Evolutionary conservation across 495 filamentous ascomycete species (phyloP).

Genomic region (Penicillium diatomitis): DNA sequence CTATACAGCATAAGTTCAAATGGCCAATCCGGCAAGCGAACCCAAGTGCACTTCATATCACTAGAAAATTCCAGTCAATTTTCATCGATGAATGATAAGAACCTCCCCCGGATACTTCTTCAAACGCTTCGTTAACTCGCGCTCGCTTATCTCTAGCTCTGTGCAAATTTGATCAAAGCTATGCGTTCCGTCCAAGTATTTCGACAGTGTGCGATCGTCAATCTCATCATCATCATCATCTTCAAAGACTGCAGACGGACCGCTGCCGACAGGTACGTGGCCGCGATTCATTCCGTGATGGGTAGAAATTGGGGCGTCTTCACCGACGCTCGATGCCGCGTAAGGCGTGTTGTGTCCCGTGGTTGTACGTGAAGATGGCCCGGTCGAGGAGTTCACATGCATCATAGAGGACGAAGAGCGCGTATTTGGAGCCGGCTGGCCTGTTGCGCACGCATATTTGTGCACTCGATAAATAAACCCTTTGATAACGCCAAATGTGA

Average conservation of each 20-base stretch:
- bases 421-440: conserved; percentile 23
- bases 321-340: conserved; percentile 26
- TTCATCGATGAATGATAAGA: conserved; percentile 47
- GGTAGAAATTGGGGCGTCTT: conserved; percentile 16
- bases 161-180: conserved; percentile 87
- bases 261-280: conserved; percentile 8
- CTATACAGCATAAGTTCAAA: no score
- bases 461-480: conserved; percentile 91
- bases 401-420: conserved; percentile 15
- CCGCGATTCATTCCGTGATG: conserved; percentile 23
- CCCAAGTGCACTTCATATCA: no score
- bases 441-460: conserved; percentile 68
- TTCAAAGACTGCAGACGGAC: conserved; percentile 15
- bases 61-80: no score
- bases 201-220: conserved; percentile 42
- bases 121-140: conserved; percentile 41
- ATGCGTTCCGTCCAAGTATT: conserved; percentile 73
- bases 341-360: conserved; percentile 32
- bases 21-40: no score
- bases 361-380: conserved; percentile 25
- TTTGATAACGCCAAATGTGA: conserved; percentile 94
- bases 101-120: conserved; percentile 43
- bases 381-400: conserved; percentile 14
- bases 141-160: conserved; percentile 54
- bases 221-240: conserved; percentile 27